Conservation (phyloP, 352 stramenopile genomes). For the Phytophthora aleatoria region DNA sequence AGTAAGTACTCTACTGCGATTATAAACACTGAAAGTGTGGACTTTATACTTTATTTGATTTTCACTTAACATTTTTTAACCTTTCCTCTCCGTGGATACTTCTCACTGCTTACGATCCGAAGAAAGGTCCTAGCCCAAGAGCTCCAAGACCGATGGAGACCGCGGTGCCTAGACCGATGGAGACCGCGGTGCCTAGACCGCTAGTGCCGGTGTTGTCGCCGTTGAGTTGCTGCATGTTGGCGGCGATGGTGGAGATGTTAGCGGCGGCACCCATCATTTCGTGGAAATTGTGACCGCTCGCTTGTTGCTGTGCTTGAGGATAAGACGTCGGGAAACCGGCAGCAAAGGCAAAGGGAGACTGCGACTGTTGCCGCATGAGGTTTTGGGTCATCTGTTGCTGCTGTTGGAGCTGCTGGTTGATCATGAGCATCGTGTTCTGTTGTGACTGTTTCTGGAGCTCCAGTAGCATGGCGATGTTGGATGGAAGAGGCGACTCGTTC, state of each 20-base stretch:
- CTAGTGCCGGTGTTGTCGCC: conserved; percentile 9
- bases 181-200: conserved; percentile 16
- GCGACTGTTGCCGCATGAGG: conserved; percentile 8
- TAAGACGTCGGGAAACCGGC: conserved; percentile 2
- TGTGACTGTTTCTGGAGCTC: conserved; percentile 17
- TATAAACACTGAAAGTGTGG: too few species aligned
- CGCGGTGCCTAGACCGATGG: conserved; percentile 9
- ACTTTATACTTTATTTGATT: not conserved
- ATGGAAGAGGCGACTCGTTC: conserved; percentile 10
- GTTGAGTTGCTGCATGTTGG: conserved; percentile 27
- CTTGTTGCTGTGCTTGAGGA: conserved; percentile 14
- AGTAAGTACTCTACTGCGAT: not conserved
- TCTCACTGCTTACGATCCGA: conserved; percentile 10
- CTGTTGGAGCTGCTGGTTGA: conserved; percentile 21
- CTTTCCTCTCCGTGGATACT: too few species aligned
- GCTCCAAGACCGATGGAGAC: conserved; percentile 18
- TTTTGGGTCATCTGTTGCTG: conserved; percentile 7
- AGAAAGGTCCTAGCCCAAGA: conserved; percentile 19
- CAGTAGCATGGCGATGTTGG: conserved; percentile 16
- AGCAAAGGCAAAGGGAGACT: not conserved
- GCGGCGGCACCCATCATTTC: conserved; percentile 22
- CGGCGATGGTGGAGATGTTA: conserved; percentile 20
- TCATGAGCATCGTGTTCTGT: conserved; percentile 13
- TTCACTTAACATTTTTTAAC: not conserved
- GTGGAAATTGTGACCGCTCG: conserved; percentile 15